Conservation (phyloP, 208 protist genomes). For the Trichomonas tenax region DNA sequence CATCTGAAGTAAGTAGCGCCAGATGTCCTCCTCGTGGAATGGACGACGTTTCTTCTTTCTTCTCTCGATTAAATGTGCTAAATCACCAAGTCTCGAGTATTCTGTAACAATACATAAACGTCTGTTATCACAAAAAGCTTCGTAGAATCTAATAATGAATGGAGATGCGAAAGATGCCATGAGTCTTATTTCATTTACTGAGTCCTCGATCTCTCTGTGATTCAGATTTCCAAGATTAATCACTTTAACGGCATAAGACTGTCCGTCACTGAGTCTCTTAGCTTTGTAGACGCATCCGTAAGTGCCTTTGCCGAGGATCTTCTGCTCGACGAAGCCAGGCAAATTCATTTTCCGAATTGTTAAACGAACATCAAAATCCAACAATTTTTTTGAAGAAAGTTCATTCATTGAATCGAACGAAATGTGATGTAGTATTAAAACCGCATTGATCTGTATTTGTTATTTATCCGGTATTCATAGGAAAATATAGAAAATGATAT, state of each 20-base stretch:
- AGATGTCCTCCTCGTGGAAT: not conserved
- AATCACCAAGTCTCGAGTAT: constrained; percentile 40
- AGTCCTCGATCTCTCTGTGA: constrained; percentile 36
- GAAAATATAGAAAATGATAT: no score
- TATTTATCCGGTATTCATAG: no score
- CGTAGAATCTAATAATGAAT: constrained; percentile 44
- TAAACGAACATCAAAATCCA: not conserved
- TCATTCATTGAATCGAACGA: no score
- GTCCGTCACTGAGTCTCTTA: not conserved
- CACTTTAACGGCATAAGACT: constrained; percentile 31
- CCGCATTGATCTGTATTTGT: no score
- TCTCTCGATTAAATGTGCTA: constrained; percentile 24
- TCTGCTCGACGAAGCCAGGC: not conserved
- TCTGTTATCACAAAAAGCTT: constrained; percentile 48
- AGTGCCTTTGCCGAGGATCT: not conserved
- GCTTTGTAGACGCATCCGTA: constrained; percentile 7
- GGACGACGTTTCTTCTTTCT: not conserved
- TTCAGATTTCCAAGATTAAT: constrained; percentile 27
- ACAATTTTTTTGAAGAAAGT: no score
- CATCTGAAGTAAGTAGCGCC: not conserved
- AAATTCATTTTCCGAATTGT: not conserved
- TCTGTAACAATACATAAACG: constrained; percentile 52
- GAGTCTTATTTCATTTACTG: constrained; percentile 53
- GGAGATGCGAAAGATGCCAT: constrained; percentile 43
- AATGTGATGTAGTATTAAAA: no score